Evolutionary conservation across 2,329 filamentous ascomycete species (phyloP).

Genomic region (Cryphonectria parasitica): DNA sequence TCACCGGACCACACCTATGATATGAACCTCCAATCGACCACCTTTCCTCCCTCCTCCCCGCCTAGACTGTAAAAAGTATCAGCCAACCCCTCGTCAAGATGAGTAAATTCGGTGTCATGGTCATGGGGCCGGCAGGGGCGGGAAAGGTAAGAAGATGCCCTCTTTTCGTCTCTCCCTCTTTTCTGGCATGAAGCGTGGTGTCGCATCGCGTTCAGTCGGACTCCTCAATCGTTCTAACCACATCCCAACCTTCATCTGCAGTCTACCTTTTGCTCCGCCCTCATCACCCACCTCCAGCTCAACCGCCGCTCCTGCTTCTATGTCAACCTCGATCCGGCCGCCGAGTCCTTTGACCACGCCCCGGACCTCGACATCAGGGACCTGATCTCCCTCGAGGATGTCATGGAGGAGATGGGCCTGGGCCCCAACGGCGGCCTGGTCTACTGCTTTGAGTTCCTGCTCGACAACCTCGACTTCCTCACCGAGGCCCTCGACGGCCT

Average conservation of each 20-base stretch:
- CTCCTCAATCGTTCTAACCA: conserved; percentile 6
- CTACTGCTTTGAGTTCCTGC: conserved; percentile 95
- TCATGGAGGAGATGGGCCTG: conserved; percentile 91
- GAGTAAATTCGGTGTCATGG: conserved; percentile 93
- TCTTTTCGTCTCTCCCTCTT: conserved; percentile 22
- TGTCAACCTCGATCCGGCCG: conserved; percentile 96
- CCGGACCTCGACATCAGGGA: conserved; percentile 96
- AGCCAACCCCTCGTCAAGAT: conserved; percentile 50
- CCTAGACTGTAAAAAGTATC: not conserved
- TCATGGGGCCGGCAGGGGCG: conserved; percentile 95
- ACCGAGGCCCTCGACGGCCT: conserved; percentile 82
- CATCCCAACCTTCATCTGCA: conserved; percentile 39
- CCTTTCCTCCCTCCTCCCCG: not conserved
- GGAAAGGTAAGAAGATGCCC: conserved; percentile 70
- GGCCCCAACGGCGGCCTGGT: conserved; percentile 92
- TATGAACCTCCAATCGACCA: not conserved
- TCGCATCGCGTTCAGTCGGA: not conserved
- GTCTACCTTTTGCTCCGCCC: conserved; percentile 91
- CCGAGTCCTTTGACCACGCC: conserved; percentile 87
- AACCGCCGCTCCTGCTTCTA: conserved; percentile 95
- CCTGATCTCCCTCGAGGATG: conserved; percentile 89
- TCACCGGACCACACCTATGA: not conserved
- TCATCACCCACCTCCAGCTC: conserved; percentile 90
- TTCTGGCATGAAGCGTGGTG: conserved; percentile 6
- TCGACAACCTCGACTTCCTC: conserved; percentile 92